These are phyloP conservation scores for Penicillium parvum DNA, from an alignment of 495 filamentous ascomycete species.

Conservation along the genomic window DNA sequence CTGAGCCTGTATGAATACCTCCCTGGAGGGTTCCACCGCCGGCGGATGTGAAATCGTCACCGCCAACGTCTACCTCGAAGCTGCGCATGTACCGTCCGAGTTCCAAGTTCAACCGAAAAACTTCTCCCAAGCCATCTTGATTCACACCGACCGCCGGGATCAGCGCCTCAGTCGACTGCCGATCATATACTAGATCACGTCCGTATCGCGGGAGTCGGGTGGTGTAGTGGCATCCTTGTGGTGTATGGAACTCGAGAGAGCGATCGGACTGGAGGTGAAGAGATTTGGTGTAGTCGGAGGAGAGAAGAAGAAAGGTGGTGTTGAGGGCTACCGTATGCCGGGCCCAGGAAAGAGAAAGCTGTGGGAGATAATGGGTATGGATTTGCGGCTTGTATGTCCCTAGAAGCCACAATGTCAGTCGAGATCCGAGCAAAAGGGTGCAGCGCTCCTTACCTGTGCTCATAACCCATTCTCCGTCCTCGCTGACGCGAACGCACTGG, in stretches of 20 bases:
- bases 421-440: neutral
- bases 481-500: conserved; percentile 81
- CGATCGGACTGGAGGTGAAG: conserved; percentile 90
- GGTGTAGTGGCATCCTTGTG: conserved; percentile 79
- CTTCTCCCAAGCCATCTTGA: conserved; percentile 78
- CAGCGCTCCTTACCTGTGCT: conserved; percentile 67
- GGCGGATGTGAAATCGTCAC: conserved; percentile 63
- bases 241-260: conserved; percentile 90
- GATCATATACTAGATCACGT: conserved; percentile 80
- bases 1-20: conserved; percentile 71
- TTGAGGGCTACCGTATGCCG: conserved; percentile 94
- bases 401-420: conserved; percentile 23
- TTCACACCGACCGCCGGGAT: conserved; percentile 86
- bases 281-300: conserved; percentile 90
- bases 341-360: conserved; percentile 86
- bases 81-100: conserved; percentile 82
- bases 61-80: conserved; percentile 78
- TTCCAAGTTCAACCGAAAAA: conserved; percentile 89
- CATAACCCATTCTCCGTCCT: conserved; percentile 98
- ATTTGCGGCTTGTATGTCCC: conserved; percentile 95
- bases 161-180: conserved; percentile 79
- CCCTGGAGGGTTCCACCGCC: conserved; percentile 72
- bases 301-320: conserved; percentile 87
- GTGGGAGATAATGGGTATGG: conserved; percentile 89
- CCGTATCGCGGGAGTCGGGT: conserved; percentile 89